Evolutionary conservation across 139 green algal species (phyloP).

Genomic region (Auxenochlorella pyrenoidosa): DNA sequence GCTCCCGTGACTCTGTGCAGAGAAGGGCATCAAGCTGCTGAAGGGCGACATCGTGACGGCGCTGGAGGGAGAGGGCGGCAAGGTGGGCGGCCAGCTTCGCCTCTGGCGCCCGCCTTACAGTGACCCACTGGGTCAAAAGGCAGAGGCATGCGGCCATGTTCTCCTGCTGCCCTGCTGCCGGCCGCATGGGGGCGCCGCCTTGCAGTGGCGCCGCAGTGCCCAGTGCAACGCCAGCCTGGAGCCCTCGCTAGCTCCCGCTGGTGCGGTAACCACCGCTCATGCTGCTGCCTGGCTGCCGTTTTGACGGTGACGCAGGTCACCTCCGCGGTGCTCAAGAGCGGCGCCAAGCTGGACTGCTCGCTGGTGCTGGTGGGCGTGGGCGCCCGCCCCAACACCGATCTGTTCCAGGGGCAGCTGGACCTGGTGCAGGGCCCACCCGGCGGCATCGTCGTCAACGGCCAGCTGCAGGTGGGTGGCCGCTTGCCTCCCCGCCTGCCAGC

Average conservation of each 20-base stretch:
- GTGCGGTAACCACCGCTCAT: too few relatives aligned
- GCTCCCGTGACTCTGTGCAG: not conserved
- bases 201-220: too few relatives aligned
- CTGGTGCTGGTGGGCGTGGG: conserved; percentile 91
- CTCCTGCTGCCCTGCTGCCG: too few relatives aligned
- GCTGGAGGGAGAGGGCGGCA: conserved; percentile 37
- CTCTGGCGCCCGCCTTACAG: not conserved
- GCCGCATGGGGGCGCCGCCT: too few relatives aligned
- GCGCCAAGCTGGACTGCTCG: conserved; percentile 58
- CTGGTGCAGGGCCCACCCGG: conserved; percentile 67
- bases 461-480: conserved; percentile 51
- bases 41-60: conserved; percentile 70
- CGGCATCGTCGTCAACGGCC: conserved; percentile 84
- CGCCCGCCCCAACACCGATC: conserved; percentile 72
- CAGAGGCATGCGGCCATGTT: too few relatives aligned
- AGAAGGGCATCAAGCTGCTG: conserved; percentile 75
- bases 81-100: not conserved
- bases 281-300: too few relatives aligned
- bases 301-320: conserved; percentile 54
- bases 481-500: not conserved
- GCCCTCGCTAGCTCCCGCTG: too few relatives aligned
- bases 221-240: not conserved
- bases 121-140: too few relatives aligned
- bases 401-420: conserved; percentile 72
- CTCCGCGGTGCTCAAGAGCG: conserved; percentile 68